A percentile compares a stretch with the other conserved stretches of the same genome.
Evolutionary conservation across 1,284 basidiomycete species (phyloP).

Genomic region (Apiotrichum akiyoshidainum): DNA sequence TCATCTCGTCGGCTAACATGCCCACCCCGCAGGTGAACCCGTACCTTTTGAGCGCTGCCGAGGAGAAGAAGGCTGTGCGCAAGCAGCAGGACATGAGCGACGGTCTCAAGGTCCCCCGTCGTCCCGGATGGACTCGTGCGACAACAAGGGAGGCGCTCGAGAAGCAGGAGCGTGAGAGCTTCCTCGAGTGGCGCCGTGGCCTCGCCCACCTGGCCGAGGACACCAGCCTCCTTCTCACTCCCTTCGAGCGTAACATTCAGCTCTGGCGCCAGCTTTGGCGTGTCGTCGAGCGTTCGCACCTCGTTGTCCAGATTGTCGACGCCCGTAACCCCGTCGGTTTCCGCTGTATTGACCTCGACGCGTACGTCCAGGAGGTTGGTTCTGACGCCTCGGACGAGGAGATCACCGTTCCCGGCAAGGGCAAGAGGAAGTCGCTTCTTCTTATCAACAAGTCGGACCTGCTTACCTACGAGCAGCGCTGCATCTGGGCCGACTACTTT

Average conservation of each 20-base stretch:
- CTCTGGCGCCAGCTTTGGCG: conserved; percentile 97
- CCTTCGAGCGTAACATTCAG: conserved; percentile 93
- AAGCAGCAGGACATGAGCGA: conserved; percentile 71
- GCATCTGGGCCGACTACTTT: conserved; percentile 89
- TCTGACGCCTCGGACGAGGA: conserved; percentile 60
- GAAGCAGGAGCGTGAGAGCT: conserved; percentile 78
- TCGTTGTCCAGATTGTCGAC: conserved; percentile 93
- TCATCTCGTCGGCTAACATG: conserved; percentile 67
- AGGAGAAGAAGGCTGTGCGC: conserved; percentile 70
- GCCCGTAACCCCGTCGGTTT: conserved; percentile 88
- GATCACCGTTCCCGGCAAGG: conserved; percentile 63
- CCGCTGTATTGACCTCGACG: conserved; percentile 85
- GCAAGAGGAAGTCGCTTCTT: conserved; percentile 69
- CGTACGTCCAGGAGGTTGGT: conserved; percentile 81
- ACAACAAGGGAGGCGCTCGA: conserved; percentile 77
- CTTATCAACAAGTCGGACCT: conserved; percentile 97
- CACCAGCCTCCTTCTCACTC: conserved; percentile 73
- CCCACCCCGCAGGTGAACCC: conserved; percentile 65
- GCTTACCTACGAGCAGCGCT: conserved; percentile 82
- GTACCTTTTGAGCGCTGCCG: conserved; percentile 76
- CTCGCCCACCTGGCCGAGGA: conserved; percentile 65
- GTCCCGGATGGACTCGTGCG: conserved; percentile 74
- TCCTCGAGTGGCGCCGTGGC: conserved; percentile 84
- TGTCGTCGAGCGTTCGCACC: conserved; percentile 86
- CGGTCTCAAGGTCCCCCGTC: conserved; percentile 70